Conservation (phyloP, 2,329 filamentous ascomycete species). For the Rachicladosporium sp. region DNA sequence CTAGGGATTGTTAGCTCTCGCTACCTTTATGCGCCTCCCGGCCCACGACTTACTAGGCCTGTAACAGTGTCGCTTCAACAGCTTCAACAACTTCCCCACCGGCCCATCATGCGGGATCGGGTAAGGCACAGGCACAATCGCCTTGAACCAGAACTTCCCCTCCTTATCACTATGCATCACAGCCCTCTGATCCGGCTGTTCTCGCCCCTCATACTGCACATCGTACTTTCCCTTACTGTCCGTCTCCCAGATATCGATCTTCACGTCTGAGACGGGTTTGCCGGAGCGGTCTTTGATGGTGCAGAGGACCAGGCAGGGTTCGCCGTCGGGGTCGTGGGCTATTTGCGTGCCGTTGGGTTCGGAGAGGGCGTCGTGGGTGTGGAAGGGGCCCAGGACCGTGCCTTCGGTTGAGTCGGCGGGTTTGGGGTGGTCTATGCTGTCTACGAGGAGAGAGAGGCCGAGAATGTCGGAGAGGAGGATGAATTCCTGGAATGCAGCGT, state of each 20-base stretch:
- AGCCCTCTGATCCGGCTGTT: slow-evolving; percentile 58
- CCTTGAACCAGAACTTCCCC: slow-evolving; percentile 74
- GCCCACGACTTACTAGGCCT: no score
- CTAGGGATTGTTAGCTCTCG: no score
- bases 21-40: no score
- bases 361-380: slow-evolving; percentile 61
- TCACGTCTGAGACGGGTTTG: slow-evolving; percentile 50
- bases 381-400: slow-evolving; percentile 70
- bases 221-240: slow-evolving; percentile 72
- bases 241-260: slow-evolving; percentile 77
- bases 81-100: slow-evolving; percentile 57
- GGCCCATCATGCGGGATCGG: slow-evolving; percentile 76
- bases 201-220: slow-evolving; percentile 57
- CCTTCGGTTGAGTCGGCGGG: slow-evolving; percentile 59
- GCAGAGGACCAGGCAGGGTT: slow-evolving; percentile 62
- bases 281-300: slow-evolving; percentile 54
- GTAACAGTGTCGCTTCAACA: slow-evolving; percentile 62
- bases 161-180: slow-evolving; percentile 57
- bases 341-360: slow-evolving; percentile 48
- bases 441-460: slow-evolving; percentile 67
- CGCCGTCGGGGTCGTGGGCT: slow-evolving; percentile 55
- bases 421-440: slow-evolving; percentile 75
- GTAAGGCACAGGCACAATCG: slow-evolving; percentile 74
- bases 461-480: slow-evolving; percentile 72
- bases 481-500: slow-evolving; percentile 35